phyloP scores from a whole-genome alignment of 371 early-diverging fungal genomes.

The Mortierella polycephala region DNA sequence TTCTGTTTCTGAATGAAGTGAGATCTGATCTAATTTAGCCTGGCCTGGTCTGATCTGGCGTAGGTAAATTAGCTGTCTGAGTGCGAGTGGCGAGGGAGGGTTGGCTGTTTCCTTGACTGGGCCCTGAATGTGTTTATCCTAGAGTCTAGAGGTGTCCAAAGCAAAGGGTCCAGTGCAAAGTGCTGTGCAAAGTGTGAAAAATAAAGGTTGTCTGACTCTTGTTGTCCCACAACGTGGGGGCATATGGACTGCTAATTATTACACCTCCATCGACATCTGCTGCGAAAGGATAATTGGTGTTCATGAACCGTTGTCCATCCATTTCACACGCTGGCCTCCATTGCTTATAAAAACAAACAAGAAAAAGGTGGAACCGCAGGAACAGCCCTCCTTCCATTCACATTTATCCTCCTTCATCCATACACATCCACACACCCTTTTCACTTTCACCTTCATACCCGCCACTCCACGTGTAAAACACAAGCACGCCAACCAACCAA shows the following conservation, averaged over 20 bases:
- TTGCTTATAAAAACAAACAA: too few relatives aligned
- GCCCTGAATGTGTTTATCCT: background rate
- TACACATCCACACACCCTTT: too few relatives aligned
- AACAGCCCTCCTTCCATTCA: too few relatives aligned
- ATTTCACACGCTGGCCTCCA: too few relatives aligned
- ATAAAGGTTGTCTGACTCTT: slow-evolving; percentile 3
- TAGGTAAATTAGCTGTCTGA: background rate
- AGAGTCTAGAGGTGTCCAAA: background rate
- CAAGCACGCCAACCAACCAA: too few relatives aligned
- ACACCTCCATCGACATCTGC: background rate
- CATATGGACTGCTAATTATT: slow-evolving; percentile 1
- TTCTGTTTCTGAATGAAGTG: background rate
- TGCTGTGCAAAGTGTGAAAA: slow-evolving; percentile 11
- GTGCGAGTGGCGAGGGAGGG: background rate
- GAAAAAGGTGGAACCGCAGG: too few relatives aligned
- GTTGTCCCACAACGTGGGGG: background rate
- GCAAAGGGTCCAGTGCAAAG: slow-evolving; percentile 10
- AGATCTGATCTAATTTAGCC: background rate
- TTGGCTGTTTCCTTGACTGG: background rate
- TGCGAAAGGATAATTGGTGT: too few relatives aligned
- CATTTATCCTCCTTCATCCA: too few relatives aligned
- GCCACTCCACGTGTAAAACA: too few relatives aligned
- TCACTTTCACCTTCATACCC: too few relatives aligned
- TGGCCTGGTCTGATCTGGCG: too few relatives aligned
- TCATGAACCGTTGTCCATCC: too few relatives aligned